Base-by-base conservation (phyloP, 106 monocot genomes). In the Iris macrosiphon region DNA sequence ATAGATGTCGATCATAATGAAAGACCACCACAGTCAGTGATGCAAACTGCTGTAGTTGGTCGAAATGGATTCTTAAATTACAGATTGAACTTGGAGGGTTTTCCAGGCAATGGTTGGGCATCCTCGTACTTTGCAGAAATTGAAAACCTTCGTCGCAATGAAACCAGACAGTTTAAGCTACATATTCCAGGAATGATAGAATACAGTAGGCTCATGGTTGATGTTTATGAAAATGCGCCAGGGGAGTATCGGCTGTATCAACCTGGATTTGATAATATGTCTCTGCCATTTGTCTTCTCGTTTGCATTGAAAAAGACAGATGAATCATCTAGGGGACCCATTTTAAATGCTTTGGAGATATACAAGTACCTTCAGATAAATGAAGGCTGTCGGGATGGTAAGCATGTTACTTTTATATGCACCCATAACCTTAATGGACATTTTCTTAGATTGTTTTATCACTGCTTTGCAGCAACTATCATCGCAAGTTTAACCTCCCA, bases 201-300 rank as follows among this genome's bases (percentile, higher is more conserved):
- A 29, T 48, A 77, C 39, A 77, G 77, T 52, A 85, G 83, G 59
- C 64, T 71, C 33, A 73, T 72, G 50, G 86, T 96, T 31, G 54
- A 96, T 70, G 95, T 96, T 47, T 68, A 89, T 64, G 95, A 96
- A 72, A 96, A 96, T 86, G 95, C 95, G 56, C 82, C 72, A 43
- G 95, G 89, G 45, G 79, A 74, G 52, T 89, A 85, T 38, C 63
- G 95, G 19, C 19, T 83, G 10, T 96, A 96, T 64, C 86, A 96
- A 60, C 95, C 95, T 32, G 89, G 89, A 11, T 96, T 77, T 53
- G 37, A 57, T 24, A 96, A 96, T 66, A 42, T 96, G 30, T 62
- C 79, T 11, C 71, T 96, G 15, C 95, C 95, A 28, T 96, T 96
- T 62, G 73, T 96, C 44, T 80, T 96, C 26, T 79, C 81, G 31